Evolutionary conservation across 129 eudicot species (phyloP).

Genomic region (Tanacetum coccineum): DNA sequence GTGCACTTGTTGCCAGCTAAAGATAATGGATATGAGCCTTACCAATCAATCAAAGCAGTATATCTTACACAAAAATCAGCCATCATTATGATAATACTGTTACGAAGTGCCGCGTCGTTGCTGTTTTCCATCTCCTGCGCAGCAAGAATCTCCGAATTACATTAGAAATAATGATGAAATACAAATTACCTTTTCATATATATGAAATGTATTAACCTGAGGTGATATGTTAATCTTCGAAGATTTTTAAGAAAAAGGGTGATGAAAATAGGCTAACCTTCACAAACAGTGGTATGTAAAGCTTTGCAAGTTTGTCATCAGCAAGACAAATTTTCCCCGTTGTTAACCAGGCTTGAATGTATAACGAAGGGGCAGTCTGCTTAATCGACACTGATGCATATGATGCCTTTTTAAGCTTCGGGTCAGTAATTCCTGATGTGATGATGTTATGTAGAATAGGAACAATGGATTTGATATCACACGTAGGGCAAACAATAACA

Average conservation of each 20-base stretch:
- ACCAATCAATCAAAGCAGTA: constrained; percentile 97
- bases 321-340: constrained; percentile 98
- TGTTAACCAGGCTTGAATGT: constrained; percentile 88
- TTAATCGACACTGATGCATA: constrained; percentile 39
- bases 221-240: too few species aligned
- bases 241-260: not conserved
- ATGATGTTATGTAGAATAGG: constrained; percentile 71
- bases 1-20: not conserved
- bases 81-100: constrained; percentile 79
- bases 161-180: not conserved
- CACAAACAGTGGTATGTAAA: constrained; percentile 84
- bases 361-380: constrained; percentile 71
- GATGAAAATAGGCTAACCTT: constrained; percentile 48
- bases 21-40: constrained; percentile 25
- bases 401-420: constrained; percentile 44
- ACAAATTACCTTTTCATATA: not conserved
- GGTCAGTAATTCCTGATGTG: constrained; percentile 61
- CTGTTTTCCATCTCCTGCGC: constrained; percentile 90
- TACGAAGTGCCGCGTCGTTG: constrained; percentile 75
- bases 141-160: constrained; percentile 23
- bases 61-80: constrained; percentile 90
- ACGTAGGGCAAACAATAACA: constrained; percentile 71
- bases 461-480: constrained; percentile 45
- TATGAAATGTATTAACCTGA: too few species aligned
- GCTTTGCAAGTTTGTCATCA: constrained; percentile 91